Conservation (phyloP, 169 alveolate species). For the Eimeria sp. region DNA sequence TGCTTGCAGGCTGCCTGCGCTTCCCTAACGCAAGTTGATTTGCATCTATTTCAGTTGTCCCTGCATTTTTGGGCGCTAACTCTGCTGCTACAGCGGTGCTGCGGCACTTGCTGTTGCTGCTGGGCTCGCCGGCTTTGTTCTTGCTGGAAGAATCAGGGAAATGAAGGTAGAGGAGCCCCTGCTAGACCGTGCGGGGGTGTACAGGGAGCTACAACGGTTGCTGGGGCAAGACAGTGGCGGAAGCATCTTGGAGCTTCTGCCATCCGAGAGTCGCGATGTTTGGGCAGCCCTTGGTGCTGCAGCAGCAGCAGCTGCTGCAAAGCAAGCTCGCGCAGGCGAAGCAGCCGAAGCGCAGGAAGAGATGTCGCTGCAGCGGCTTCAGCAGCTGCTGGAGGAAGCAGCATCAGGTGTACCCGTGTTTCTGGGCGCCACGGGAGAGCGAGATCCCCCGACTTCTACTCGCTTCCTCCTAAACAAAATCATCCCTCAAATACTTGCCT, state of each 20-base stretch:
- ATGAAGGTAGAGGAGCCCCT: conserved; percentile 68
- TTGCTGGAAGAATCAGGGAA: not conserved
- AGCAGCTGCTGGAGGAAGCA: conserved; percentile 74
- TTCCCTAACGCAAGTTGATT: not conserved
- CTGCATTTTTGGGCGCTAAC: not conserved
- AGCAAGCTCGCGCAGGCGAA: conserved; percentile 65
- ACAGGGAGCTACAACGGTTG: conserved; percentile 63
- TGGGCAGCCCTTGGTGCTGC: conserved; percentile 56
- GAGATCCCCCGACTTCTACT: not conserved
- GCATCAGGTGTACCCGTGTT: conserved; percentile 41
- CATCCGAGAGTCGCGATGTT: conserved; percentile 40
- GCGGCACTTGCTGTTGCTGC: conserved; percentile 26
- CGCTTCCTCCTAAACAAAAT: conserved; percentile 26
- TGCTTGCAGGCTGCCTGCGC: not conserved
- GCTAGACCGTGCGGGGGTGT: conserved; percentile 72
- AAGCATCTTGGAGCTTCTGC: conserved; percentile 63
- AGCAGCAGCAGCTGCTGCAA: conserved; percentile 39
- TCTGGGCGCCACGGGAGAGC: not conserved
- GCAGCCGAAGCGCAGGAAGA: conserved; percentile 44
- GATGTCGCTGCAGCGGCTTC: conserved; percentile 72
- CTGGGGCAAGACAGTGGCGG: conserved; percentile 51
- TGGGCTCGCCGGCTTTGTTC: conserved; percentile 1
- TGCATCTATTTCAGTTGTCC: not conserved
- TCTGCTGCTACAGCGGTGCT: not conserved
- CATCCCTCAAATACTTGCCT: conserved; percentile 20